Evolutionary conservation across 2,329 filamentous ascomycete genomes (phyloP), one percentile per base, ranked within the genome.

Genomic region (Zalaria sp.): DNA sequence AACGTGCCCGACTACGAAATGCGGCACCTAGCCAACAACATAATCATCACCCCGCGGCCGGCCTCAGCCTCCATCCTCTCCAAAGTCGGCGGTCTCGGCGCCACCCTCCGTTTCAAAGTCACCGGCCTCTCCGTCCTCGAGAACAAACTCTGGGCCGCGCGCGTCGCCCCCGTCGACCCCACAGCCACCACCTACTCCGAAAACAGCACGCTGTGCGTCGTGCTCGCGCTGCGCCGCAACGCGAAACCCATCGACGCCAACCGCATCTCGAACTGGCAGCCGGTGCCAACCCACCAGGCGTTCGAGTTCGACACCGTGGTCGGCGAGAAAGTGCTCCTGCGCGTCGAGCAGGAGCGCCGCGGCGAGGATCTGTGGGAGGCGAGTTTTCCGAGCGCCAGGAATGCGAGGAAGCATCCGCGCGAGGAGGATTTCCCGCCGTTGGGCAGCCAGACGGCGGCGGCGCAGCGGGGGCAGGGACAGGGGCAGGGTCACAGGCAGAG

Each of bases 61-160:
- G 84, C 82, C 39, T 77, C 82, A 3, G 69, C 73, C 39, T 74
- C 71, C 48, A 80, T 93, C 25, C 66, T 95, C 28, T 74, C 83
- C 40, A 91, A 86, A 59, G 81, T 91, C 7, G 91, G 91, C 35
- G 89, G 89, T 27, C 77, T 94, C 54, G 86, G 87, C 29, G 79
- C 76, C 52, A 89, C 81, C 61, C 73, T 93, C 62, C 77, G 68
- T 34, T 98, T 89, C 86, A 77, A 84, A 58, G 80, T 94, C 4
- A 83, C 78, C 0, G 85, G 80, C 32, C 77, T 81, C 4, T 86
- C 78, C 1, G 77, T 73, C 49, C 78, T 76, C 49, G 82, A 94
- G 46, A 80, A 87, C 57, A 81, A 75, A 51, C 73, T 96, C 34
- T 98, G 89, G 88, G 91, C 89, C 4, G 86, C 81, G 10, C 73